Base-by-base conservation (phyloP, 805 yeast species). In the Naumovozyma castellii region DNA sequence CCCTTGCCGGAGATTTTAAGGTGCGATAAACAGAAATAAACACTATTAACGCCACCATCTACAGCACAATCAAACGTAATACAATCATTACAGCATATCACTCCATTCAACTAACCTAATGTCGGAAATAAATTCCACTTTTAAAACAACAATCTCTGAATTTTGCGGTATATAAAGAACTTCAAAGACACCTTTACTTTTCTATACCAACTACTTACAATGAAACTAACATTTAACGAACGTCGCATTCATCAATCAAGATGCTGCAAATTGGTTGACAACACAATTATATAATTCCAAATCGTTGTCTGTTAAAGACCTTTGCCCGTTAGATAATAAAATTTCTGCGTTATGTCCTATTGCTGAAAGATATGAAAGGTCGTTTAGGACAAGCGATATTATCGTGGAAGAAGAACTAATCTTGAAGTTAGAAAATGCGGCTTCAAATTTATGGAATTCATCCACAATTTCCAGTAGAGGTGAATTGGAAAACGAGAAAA, bases 381-480 rank as follows among this genome's bases (percentile, higher is more conserved):
- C 58, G 3, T 47, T 63, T 17, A 48, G 60, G 36, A 44, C 54
- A 1, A 47, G 48, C 8, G 48, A 51, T 3, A 43, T 51, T 2
- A 39, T 42, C 2, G 41, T 50, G 5, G 42, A 50, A 6, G 47
- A 49, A 1, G 61, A 49, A 1, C 14, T 46, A 1, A 18, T 46
- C 1, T 31, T 49, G 15, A 44, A 51, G 15, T 41, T 64, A 18
- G 67, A 64, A 20, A 44, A 50, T 28, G 42, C 55, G 6, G 58
- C 65, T 1, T 56, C 66, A 12, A 54, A 47, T 13, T 39, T 66
- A 9, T 69, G 73, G 73, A 69, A 68, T 42, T 37, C 57, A 1
- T 42, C 61, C 1, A 43, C 63, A 1, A 38, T 66, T 12, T 41
- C 58, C 3, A 42, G 52, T 39, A 63, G 55, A 34, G 37, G 50